phyloP scores from a whole-genome alignment of 495 filamentous ascomycete genomes.

The Massariosphaeria phaeospora region DNA sequence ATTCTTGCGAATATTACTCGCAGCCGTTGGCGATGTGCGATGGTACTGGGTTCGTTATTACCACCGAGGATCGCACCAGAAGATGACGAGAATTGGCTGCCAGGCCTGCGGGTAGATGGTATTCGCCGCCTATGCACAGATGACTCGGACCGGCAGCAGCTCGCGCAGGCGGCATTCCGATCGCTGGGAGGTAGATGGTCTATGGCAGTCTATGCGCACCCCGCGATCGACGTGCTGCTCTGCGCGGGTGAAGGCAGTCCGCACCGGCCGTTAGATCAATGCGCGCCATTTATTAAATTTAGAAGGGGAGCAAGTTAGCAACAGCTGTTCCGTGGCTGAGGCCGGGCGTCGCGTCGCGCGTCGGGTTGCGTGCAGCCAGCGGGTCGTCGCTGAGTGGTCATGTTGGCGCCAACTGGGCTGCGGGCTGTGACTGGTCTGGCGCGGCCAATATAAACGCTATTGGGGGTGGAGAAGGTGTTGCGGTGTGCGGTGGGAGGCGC shows the following conservation, averaged over 20 bases:
- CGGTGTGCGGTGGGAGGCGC: conserved; percentile 9
- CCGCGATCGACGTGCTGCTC: neutral
- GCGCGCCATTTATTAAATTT: conserved; percentile 2
- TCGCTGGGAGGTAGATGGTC: too few relatives aligned
- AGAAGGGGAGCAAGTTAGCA: neutral
- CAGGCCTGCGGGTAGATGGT: neutral
- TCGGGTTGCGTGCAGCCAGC: neutral
- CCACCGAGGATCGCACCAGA: neutral
- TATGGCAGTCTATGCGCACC: neutral
- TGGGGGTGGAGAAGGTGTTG: neutral
- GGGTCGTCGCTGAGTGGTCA: conserved; percentile 19
- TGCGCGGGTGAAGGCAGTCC: neutral
- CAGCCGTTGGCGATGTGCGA: too few relatives aligned
- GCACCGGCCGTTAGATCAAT: neutral
- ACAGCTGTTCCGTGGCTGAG: neutral
- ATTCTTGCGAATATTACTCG: too few relatives aligned
- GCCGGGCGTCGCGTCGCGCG: neutral
- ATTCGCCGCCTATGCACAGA: too few relatives aligned
- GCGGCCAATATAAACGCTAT: conserved; percentile 11
- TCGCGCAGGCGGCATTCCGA: too few relatives aligned
- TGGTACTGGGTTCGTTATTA: too few relatives aligned
- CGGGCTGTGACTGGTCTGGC: neutral
- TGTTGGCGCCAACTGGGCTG: conserved; percentile 1
- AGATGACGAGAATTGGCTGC: neutral
- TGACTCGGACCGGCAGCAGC: too few relatives aligned